phyloP scores from a whole-genome alignment of 129 eudicot genomes.

The Flaveria trinervia region DNA sequence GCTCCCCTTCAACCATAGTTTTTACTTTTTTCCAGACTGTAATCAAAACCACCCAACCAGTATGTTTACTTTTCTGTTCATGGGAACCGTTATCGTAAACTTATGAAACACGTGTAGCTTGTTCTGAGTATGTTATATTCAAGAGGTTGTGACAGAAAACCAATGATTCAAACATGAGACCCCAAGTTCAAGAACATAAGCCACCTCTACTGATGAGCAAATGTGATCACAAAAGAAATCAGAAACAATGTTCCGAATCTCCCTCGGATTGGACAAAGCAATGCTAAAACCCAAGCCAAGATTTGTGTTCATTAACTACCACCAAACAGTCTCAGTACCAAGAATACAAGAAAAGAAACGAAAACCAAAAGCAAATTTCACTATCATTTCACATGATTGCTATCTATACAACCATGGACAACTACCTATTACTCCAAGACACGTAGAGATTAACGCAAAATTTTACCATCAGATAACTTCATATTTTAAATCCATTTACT shows the following conservation, averaged over 20 bases:
- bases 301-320: not conserved
- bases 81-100: no score
- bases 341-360: not conserved
- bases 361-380: slow-evolving; percentile 15
- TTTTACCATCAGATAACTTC: slow-evolving; percentile 31
- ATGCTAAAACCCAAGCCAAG: not conserved
- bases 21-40: no score
- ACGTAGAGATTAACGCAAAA: slow-evolving; percentile 20
- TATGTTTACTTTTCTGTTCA: no score
- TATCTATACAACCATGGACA: not conserved
- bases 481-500: slow-evolving; percentile 17
- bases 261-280: not conserved
- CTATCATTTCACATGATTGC: slow-evolving; percentile 22
- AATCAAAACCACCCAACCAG: no score
- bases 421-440: slow-evolving; percentile 27
- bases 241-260: not conserved
- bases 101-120: no score
- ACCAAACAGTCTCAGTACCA: not conserved
- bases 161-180: no score
- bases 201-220: no score
- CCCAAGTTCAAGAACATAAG: no score
- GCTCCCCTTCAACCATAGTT: no score
- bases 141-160: no score
- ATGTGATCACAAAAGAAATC: no score
- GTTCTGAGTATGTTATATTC: no score